Base-by-base conservation (phyloP, 2,329 filamentous ascomycete genomes). In the Aureobasidium sp. region DNA sequence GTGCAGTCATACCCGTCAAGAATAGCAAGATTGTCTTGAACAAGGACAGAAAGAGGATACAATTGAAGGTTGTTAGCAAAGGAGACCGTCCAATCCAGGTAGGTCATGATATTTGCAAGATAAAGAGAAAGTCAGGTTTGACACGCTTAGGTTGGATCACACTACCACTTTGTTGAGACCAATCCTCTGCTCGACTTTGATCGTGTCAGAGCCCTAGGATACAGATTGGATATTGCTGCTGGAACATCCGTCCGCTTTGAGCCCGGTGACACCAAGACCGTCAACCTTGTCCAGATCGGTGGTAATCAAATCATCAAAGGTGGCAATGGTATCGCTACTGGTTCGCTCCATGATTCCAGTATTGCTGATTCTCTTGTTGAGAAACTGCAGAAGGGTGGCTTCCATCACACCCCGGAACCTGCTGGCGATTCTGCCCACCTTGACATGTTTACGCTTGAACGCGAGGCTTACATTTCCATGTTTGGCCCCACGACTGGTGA, bases 101-200 rank as follows among this genome's bases (percentile, higher is more conserved):
- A 46, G 23, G 39, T 23, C 5, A 26, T 17, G 46, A 20, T n/a
- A 13, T 9, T 4, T n/a, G 12, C 12, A 5, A 20, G 15, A 20
- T 27, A 27, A n/a, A 44, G 27, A 10, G 27, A 1, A 23, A 12
- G n/a, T 10, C 37, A n/a, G 23, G 9, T 20, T n/a, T 56, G 52
- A 56, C 36, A 20, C 3, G 27, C 15, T 3, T 68, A 86, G 83
- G 82, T 90, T 64, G 93, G 93, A 36, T 96, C 91, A 36, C 93
- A 97, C 76, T 97, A 96, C 74, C 93, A 97, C 76, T 96, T 97
- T 73, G 85, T 96, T 70, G 93, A 97, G 78, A 88, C 87, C n/a
- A 97, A 97, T 75, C 90, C 91, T 0, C 85, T 90, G 73, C 82
- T 97, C 56, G 84, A 89, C 65, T 97, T 97, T 73, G 93, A 97